These are phyloP conservation scores for Rhizophlyctis rosea DNA, from an alignment of 192 early-diverging fungal genomes.

Conservation along the genomic window DNA sequence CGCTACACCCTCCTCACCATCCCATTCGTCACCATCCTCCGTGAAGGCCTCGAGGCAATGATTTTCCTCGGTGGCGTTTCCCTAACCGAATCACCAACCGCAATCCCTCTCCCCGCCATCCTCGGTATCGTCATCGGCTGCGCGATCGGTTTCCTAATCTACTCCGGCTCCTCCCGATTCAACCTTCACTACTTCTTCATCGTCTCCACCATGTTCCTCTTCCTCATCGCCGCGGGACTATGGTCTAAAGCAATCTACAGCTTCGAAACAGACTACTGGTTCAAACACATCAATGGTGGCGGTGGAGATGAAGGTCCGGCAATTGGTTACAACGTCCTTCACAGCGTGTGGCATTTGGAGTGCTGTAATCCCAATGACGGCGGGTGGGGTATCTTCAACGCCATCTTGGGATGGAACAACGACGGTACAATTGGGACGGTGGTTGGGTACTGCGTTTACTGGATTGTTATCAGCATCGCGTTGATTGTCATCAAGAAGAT, in stretches of 20 bases:
- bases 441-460: constrained; percentile 77
- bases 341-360: constrained; percentile 55
- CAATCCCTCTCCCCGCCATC: constrained; percentile 80
- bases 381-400: constrained; percentile 71
- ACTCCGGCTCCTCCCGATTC: constrained; percentile 65
- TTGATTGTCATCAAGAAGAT: constrained; percentile 46
- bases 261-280: constrained; percentile 68
- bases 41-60: constrained; percentile 88
- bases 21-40: constrained; percentile 79
- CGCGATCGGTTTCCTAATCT: constrained; percentile 71
- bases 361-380: constrained; percentile 55
- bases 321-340: constrained; percentile 53
- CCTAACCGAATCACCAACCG: constrained; percentile 55
- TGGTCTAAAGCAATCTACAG: constrained; percentile 62
- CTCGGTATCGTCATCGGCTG: constrained; percentile 66
- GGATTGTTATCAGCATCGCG: constrained; percentile 54
- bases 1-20: constrained; percentile 70
- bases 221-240: constrained; percentile 80
- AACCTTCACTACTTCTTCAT: constrained; percentile 79
- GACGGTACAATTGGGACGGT: constrained; percentile 72
- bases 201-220: constrained; percentile 64
- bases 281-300: constrained; percentile 43
- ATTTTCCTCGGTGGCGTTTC: constrained; percentile 84
- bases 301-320: constrained; percentile 64
- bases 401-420: constrained; percentile 75